phyloP scores from a whole-genome alignment of 306 rosid species.

The Hippophae gyantsensis region DNA sequence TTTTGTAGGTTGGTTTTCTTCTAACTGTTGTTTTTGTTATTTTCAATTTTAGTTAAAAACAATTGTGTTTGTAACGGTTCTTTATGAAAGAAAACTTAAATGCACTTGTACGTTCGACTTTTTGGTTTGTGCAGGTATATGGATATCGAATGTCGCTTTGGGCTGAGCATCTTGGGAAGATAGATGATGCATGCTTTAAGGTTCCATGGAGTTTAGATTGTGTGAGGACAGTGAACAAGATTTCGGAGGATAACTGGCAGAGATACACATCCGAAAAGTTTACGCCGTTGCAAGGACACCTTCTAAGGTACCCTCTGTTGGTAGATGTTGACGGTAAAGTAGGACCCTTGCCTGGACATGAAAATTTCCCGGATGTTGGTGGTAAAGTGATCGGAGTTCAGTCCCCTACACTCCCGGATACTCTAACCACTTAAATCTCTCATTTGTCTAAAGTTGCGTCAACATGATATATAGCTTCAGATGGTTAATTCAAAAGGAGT shows the following conservation, averaged over 20 bases:
- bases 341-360: slow-evolving; percentile 37
- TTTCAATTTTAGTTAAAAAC: too few species aligned
- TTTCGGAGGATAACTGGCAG: slow-evolving; percentile 64
- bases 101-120: background rate
- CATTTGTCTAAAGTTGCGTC: too few species aligned
- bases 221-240: slow-evolving; percentile 48
- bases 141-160: slow-evolving; percentile 91
- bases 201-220: slow-evolving; percentile 68
- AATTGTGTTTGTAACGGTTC: too few species aligned
- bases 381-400: slow-evolving; percentile 60
- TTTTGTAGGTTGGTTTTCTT: too few species aligned
- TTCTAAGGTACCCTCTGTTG: slow-evolving; percentile 66
- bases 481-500: too few species aligned
- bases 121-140: slow-evolving; percentile 44
- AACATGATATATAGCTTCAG: too few species aligned
- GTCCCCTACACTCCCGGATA: slow-evolving; percentile 54
- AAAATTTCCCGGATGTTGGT: slow-evolving; percentile 75
- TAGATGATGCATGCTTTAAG: slow-evolving; percentile 37
- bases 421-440: slow-evolving; percentile 45
- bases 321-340: slow-evolving; percentile 51
- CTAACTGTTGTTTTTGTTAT: too few species aligned
- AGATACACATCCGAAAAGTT: slow-evolving; percentile 31
- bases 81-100: too few species aligned
- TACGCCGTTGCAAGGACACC: slow-evolving; percentile 55
- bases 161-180: slow-evolving; percentile 71